Conservation (phyloP, 352 stramenopile species). For the Phytopythium litorale region DNA sequence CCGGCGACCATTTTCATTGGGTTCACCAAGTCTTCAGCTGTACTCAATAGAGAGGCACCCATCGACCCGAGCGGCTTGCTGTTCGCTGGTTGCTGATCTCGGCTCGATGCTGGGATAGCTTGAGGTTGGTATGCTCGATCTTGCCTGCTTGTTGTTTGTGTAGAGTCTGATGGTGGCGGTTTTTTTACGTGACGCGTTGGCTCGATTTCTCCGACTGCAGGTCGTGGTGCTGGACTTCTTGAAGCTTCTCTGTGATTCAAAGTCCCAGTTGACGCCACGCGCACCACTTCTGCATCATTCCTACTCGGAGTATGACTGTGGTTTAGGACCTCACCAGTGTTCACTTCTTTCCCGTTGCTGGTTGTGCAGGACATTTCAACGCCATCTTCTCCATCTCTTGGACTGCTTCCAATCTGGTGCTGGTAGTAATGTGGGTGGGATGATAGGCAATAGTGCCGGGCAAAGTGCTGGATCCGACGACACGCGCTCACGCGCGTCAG, state of each 20-base stretch:
- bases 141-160: not conserved
- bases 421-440: not conserved
- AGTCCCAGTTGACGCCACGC: no score
- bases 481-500: constrained; percentile 14
- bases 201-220: not conserved
- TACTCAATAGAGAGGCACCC: constrained; percentile 6
- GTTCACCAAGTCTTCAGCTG: constrained; percentile 18
- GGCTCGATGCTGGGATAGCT: not conserved
- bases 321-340: not conserved
- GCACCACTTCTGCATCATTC: no score
- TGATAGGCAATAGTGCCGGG: constrained; percentile 1
- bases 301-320: no score
- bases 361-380: not conserved
- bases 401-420: not conserved
- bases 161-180: not conserved
- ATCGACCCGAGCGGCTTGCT: not conserved
- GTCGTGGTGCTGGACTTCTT: not conserved
- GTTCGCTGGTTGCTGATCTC: not conserved
- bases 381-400: no score
- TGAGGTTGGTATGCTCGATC: not conserved
- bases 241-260: no score
- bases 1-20: constrained; percentile 25
- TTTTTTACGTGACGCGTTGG: not conserved
- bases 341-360: not conserved
- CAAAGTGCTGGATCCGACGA: constrained; percentile 23